These are phyloP conservation scores for Talaromyces sp. DNA, from an alignment of 2,329 filamentous ascomycete species.

Conservation along the genomic window DNA sequence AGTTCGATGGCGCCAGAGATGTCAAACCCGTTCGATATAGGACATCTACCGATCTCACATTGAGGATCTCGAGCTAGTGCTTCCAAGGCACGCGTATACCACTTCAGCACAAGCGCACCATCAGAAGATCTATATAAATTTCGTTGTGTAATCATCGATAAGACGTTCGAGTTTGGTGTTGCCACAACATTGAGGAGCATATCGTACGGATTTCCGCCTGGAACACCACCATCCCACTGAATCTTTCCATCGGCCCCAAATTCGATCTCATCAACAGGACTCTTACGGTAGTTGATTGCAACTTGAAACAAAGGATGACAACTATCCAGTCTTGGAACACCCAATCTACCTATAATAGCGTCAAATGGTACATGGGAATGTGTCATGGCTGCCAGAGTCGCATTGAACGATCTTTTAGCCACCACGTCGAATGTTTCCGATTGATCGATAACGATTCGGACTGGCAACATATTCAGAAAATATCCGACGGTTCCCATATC, in stretches of 20 bases:
- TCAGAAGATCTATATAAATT: constrained; percentile 28
- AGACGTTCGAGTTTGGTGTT: constrained; percentile 19
- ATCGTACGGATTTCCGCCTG: constrained; percentile 29
- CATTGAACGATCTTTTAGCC: constrained; percentile 25
- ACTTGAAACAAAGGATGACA: constrained; percentile 51
- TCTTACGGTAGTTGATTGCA: constrained; percentile 47
- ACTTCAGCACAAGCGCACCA: constrained; percentile 25
- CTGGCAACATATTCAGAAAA: constrained; percentile 50
- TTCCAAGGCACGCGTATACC: constrained; percentile 25
- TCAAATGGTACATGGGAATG: constrained; percentile 51
- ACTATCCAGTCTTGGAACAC: constrained; percentile 36
- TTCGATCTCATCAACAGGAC: constrained; percentile 37
- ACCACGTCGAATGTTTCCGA: constrained; percentile 30
- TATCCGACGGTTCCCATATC: constrained; percentile 42
- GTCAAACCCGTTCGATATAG: constrained; percentile 19
- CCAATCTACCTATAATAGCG: constrained; percentile 44
- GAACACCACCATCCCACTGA: constrained; percentile 21
- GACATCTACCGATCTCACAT: constrained; percentile 21
- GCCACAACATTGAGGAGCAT: constrained; percentile 41
- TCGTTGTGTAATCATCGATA: constrained; percentile 35
- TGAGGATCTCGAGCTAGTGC: constrained; percentile 21
- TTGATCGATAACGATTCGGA: constrained; percentile 35
- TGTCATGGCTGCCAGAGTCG: constrained; percentile 36
- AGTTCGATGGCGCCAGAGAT: constrained; percentile 19
- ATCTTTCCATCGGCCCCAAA: constrained; percentile 21